phyloP scores from a whole-genome alignment of 352 stramenopile genomes.

The Phytophthora podocarpi region DNA sequence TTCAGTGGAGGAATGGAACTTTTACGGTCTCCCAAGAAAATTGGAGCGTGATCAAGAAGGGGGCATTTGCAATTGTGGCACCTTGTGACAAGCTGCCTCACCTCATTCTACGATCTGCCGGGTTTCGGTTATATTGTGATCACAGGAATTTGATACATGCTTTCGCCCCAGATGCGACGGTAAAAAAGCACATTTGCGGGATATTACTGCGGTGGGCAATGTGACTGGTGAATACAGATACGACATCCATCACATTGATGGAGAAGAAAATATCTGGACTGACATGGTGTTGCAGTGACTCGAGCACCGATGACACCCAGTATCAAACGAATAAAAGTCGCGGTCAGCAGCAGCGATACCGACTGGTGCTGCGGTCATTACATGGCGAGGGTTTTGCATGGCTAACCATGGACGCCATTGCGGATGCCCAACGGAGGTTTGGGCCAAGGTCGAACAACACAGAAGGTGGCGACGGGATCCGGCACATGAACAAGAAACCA shows the following conservation, averaged over 20 bases:
- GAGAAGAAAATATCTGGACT: background rate
- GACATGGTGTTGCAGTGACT: background rate
- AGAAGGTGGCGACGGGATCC: background rate
- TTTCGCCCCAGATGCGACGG: background rate
- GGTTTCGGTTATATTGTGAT: background rate
- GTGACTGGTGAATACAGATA: background rate
- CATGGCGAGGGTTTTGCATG: background rate
- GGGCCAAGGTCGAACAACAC: background rate
- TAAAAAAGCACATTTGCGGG: constrained; percentile 3
- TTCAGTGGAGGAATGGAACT: background rate
- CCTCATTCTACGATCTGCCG: background rate
- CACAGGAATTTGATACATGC: background rate
- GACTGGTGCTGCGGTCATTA: background rate
- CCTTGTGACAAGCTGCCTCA: constrained; percentile 17
- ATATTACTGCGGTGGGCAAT: constrained; percentile 8
- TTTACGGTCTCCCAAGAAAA: background rate
- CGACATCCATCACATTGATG: constrained; percentile 2
- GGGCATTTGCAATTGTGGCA: constrained; percentile 17
- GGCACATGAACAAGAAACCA: background rate
- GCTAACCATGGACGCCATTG: background rate
- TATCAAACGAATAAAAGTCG: background rate
- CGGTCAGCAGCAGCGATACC: background rate
- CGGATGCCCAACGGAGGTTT: background rate
- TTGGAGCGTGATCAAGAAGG: constrained; percentile 11
- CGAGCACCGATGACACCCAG: background rate